phyloP scores from a whole-genome alignment of 805 yeast species.

The Blastobotrys mokoenaii region DNA sequence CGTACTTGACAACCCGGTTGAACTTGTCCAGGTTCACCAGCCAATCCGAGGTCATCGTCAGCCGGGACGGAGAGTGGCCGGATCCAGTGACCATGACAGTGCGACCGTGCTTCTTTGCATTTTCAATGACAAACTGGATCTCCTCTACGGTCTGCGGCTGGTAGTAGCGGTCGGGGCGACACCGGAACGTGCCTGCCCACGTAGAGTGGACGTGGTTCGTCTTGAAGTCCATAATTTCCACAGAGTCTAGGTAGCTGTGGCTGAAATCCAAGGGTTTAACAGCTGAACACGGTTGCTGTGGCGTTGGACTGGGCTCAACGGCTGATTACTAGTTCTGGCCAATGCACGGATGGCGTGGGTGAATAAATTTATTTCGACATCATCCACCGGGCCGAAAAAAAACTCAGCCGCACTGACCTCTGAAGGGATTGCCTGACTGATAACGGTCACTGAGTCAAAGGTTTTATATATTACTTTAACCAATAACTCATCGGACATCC shows the following conservation, averaged over 20 bases:
- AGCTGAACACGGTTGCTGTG: not conserved
- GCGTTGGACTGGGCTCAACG: no score
- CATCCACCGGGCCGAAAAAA: no score
- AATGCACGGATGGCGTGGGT: not conserved
- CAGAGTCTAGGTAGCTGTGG: not conserved
- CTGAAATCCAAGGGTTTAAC: not conserved
- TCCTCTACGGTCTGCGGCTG: constrained; percentile 72
- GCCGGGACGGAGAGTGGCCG: constrained; percentile 89
- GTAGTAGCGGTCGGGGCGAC: constrained; percentile 68
- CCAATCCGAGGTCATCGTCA: constrained; percentile 87
- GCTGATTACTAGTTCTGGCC: not conserved
- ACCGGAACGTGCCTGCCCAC: constrained; percentile 87
- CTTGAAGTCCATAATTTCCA: not conserved
- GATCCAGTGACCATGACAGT: constrained; percentile 83
- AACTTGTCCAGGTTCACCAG: constrained; percentile 75
- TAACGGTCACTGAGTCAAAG: no score
- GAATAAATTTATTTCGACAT: not conserved
- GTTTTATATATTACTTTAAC: no score
- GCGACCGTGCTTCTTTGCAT: constrained; percentile 50
- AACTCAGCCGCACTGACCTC: no score
- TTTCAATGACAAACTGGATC: constrained; percentile 53
- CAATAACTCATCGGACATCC: no score
- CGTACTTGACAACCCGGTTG: constrained; percentile 46
- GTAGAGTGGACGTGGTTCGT: constrained; percentile 39
- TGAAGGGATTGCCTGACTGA: no score